A percentile compares a stretch with the other conserved stretches of the same genome.
Evolutionary conservation across 1,284 basidiomycete genomes (phyloP).

Genomic region (Boletellus deceptivus): DNA sequence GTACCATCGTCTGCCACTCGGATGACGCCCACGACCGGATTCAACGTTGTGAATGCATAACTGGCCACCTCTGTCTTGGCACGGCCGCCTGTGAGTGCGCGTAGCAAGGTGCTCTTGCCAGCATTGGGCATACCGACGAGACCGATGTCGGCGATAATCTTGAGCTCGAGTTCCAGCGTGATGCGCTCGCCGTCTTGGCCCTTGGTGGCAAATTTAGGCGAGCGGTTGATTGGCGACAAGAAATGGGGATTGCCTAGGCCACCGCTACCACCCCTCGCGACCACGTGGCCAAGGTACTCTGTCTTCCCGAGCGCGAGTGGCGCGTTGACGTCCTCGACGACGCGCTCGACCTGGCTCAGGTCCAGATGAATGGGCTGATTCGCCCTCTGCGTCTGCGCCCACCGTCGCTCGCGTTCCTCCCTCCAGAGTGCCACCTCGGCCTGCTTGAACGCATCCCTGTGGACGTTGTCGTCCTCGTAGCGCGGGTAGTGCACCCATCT

Average conservation of each 20-base stretch:
- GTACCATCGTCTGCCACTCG: constrained; percentile 80
- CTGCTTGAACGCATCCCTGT: constrained; percentile 68
- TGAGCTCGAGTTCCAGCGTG: constrained; percentile 89
- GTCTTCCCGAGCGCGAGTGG: constrained; percentile 66
- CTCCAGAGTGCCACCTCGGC: constrained; percentile 65
- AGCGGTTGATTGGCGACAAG: constrained; percentile 60
- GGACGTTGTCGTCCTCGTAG: constrained; percentile 59
- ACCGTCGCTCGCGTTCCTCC: constrained; percentile 61
- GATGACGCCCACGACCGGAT: constrained; percentile 93
- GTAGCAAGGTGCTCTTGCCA: constrained; percentile 85
- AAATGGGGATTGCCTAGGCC: constrained; percentile 94
- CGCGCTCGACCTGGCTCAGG: constrained; percentile 50
- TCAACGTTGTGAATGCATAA: constrained; percentile 94
- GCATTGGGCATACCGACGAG: constrained; percentile 97
- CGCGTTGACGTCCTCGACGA: constrained; percentile 49
- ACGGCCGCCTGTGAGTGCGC: constrained; percentile 82
- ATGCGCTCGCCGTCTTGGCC: constrained; percentile 82
- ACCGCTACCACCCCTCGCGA: constrained; percentile 79
- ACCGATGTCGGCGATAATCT: constrained; percentile 91
- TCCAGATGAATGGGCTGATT: constrained; percentile 56
- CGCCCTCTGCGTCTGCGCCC: constrained; percentile 43
- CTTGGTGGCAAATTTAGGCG: constrained; percentile 78
- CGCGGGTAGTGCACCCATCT: constrained; percentile 82
- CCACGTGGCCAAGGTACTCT: constrained; percentile 63
- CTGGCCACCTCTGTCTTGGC: constrained; percentile 86